A percentile compares a stretch with the other conserved stretches of the same genome.
These are phyloP conservation scores for Acidomyces sp. DNA, from an alignment of 495 filamentous ascomycete species.

Conservation along the genomic window DNA sequence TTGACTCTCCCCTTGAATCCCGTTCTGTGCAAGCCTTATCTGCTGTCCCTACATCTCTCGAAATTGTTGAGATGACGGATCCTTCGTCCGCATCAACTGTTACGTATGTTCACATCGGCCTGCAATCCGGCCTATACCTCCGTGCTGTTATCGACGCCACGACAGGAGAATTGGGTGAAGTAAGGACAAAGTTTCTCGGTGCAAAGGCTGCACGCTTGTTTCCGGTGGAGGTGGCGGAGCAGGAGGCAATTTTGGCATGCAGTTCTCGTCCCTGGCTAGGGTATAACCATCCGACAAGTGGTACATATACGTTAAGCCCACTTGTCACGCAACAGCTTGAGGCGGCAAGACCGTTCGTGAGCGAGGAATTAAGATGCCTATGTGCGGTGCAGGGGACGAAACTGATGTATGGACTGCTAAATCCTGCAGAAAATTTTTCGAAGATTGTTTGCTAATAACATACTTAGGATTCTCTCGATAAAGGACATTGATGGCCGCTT, in stretches of 20 bases:
- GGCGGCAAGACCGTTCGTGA: conserved; percentile 92
- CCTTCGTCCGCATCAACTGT: conserved; percentile 68
- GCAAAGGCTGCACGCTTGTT: conserved; percentile 79
- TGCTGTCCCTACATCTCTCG: conserved; percentile 72
- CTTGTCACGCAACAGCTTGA: conserved; percentile 77
- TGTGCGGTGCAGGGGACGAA: conserved; percentile 87
- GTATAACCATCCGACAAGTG: conserved; percentile 72
- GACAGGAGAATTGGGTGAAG: conserved; percentile 88
- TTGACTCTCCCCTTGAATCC: conserved; percentile 76
- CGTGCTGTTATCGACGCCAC: conserved; percentile 87
- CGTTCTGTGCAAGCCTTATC: conserved; percentile 89
- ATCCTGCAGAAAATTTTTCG: too few relatives aligned
- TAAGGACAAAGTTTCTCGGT: conserved; percentile 83
- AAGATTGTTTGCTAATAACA: too few relatives aligned
- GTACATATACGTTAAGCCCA: conserved; percentile 80
- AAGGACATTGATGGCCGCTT: conserved; percentile 18
- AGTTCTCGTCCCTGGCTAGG: conserved; percentile 88
- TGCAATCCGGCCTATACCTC: conserved; percentile 90
- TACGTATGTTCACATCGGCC: conserved; percentile 84
- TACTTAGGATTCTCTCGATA: conserved; percentile 14
- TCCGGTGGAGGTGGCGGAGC: conserved; percentile 41
- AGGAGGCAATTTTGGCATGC: conserved; percentile 51
- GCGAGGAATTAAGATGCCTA: conserved; percentile 75
- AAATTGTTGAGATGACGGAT: conserved; percentile 92
- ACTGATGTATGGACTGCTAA: too few relatives aligned